Evolutionary conservation across 768 basidiomycete genomes (phyloP).

Genomic region (Lactarius hatsudake): DNA sequence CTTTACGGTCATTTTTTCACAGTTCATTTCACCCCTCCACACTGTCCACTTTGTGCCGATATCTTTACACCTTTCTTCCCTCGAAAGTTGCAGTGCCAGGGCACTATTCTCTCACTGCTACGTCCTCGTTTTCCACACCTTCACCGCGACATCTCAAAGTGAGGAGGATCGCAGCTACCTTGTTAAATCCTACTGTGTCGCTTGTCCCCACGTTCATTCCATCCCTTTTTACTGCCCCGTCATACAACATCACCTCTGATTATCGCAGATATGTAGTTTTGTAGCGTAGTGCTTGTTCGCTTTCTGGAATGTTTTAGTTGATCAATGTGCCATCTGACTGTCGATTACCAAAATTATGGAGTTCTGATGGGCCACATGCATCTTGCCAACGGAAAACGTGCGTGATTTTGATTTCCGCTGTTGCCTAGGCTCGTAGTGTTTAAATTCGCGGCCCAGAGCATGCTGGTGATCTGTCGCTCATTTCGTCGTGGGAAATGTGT

Average conservation of each 20-base stretch:
- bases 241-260: constrained; percentile 28
- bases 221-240: constrained; percentile 16
- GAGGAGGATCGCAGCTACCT: constrained; percentile 20
- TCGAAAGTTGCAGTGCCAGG: constrained; percentile 7
- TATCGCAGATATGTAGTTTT: constrained; percentile 34
- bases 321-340: constrained; percentile 6
- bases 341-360: constrained; percentile 3
- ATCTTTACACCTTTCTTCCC: constrained; percentile 6
- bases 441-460: not conserved
- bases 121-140: constrained; percentile 30
- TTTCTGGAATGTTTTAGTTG: constrained; percentile 24
- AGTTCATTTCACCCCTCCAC: constrained; percentile 5
- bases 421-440: not conserved
- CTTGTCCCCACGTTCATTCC: constrained; percentile 8
- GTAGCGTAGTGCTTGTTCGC: constrained; percentile 34
- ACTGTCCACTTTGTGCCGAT: constrained; percentile 2
- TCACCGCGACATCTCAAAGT: constrained; percentile 26
- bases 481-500: not conserved
- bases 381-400: constrained; percentile 1
- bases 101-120: constrained; percentile 11
- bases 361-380: constrained; percentile 4
- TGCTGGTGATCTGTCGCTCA: not conserved
- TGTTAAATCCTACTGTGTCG: constrained; percentile 12
- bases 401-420: constrained; percentile 5
- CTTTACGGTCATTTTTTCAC: not conserved